These are phyloP conservation scores for Sutorius eximius DNA, from an alignment of 1,284 basidiomycete species.

Conservation along the genomic window DNA sequence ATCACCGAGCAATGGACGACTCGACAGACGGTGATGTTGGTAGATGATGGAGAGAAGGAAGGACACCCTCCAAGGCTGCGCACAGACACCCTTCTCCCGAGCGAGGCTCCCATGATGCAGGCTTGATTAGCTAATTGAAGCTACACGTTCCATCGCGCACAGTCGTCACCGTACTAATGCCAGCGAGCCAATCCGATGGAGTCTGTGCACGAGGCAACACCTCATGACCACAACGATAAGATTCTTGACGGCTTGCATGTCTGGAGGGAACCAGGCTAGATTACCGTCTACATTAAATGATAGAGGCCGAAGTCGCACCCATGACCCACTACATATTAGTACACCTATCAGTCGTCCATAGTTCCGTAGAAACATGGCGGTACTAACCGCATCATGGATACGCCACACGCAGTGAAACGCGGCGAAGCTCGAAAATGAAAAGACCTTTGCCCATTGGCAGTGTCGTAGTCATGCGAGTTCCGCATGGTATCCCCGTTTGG, in stretches of 20 bases:
- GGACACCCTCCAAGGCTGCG: neutral
- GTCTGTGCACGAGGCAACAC: conserved; percentile 6
- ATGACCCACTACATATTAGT: neutral
- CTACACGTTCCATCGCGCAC: conserved; percentile 12
- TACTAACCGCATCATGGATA: neutral
- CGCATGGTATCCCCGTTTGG: neutral
- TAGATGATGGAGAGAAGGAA: neutral
- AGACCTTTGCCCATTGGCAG: neutral
- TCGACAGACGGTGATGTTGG: too few species aligned
- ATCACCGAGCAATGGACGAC: too few species aligned
- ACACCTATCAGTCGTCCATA: neutral
- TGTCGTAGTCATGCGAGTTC: neutral
- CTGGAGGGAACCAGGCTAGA: neutral
- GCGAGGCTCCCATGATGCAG: conserved; percentile 19
- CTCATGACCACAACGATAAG: neutral
- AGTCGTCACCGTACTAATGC: neutral
- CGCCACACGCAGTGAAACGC: neutral
- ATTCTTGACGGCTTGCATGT: neutral
- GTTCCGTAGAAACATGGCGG: neutral
- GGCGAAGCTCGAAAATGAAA: neutral
- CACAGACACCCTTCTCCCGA: neutral
- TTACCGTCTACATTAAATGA: neutral
- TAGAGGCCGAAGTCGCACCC: neutral
- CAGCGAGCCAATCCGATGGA: too few species aligned
- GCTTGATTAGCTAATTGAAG: conserved; percentile 16